Evolutionary conservation across 805 yeast species (phyloP).

Genomic region (Wickerhamiella azymoides): DNA sequence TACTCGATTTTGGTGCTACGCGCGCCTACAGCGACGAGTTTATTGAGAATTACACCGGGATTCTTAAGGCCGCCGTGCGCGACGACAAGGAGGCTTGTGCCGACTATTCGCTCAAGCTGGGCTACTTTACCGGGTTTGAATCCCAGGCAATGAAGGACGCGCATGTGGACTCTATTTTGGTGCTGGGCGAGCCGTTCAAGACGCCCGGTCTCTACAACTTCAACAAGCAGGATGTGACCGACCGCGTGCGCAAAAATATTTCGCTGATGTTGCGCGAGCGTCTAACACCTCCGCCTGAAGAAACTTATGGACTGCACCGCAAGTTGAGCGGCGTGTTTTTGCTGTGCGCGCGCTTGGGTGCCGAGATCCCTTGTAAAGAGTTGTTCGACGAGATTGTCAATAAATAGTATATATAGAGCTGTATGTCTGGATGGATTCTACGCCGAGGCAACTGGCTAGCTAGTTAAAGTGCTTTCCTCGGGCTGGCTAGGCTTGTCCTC

Average conservation of each 20-base stretch:
- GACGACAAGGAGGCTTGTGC: conserved; percentile 53
- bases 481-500: no score
- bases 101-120: conserved; percentile 54
- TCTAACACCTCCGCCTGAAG: conserved; percentile 95
- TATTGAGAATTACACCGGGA: conserved; percentile 49
- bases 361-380: conserved; percentile 67
- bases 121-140: conserved; percentile 86
- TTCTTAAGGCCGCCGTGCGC: conserved; percentile 60
- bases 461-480: no score
- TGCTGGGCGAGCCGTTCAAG: conserved; percentile 86
- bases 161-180: conserved; percentile 80
- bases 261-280: conserved; percentile 84
- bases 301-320: conserved; percentile 90
- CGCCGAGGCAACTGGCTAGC: no score
- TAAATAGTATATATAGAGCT: background rate
- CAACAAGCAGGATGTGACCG: conserved; percentile 78
- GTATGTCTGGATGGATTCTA: no score
- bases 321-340: conserved; percentile 89
- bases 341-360: conserved; percentile 72
- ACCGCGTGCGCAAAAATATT: conserved; percentile 77
- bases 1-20: conserved; percentile 92
- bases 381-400: conserved; percentile 69
- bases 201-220: conserved; percentile 44
- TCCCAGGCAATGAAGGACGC: conserved; percentile 78
- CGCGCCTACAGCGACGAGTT: conserved; percentile 61